These are phyloP conservation scores for Ganoderma lucidum DNA, from an alignment of 1,284 basidiomycete species.

Conservation along the genomic window DNA sequence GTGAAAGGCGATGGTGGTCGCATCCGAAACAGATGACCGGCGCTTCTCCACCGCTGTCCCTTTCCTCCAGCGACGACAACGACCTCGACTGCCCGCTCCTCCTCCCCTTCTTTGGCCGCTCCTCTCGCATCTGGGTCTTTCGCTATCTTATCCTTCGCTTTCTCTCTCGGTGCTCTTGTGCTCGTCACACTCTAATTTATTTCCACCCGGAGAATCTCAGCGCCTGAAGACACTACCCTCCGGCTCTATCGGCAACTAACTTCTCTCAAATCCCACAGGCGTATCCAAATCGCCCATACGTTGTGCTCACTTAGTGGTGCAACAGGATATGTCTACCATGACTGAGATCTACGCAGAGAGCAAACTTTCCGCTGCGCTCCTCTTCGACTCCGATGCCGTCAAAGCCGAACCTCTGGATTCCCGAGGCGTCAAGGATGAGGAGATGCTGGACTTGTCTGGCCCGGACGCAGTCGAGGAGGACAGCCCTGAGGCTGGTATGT, in stretches of 20 bases:
- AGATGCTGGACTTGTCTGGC: constrained; percentile 21
- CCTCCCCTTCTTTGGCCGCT: constrained; percentile 8
- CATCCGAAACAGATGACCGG: not conserved
- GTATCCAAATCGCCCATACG: not conserved
- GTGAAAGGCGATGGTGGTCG: constrained; percentile 1
- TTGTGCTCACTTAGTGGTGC: not conserved
- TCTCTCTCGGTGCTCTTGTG: not conserved
- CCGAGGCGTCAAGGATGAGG: constrained; percentile 28
- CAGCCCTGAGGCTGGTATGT: constrained; percentile 39
- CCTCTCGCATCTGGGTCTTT: constrained; percentile 1
- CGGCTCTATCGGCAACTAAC: constrained; percentile 10
- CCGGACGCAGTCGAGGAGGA: constrained; percentile 27
- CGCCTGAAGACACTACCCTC: not conserved
- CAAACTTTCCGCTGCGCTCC: constrained; percentile 24
- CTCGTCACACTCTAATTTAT: constrained; percentile 20
- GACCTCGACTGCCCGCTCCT: constrained; percentile 13
- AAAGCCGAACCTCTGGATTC: constrained; percentile 26
- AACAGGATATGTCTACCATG: constrained; percentile 28
- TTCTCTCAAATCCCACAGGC: constrained; percentile 20
- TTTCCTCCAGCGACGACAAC: constrained; percentile 14
- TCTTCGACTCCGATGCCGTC: constrained; percentile 28
- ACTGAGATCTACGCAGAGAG: constrained; percentile 23
- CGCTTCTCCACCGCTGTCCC: constrained; percentile 12
- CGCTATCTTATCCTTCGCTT: constrained; percentile 4
- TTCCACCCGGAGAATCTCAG: constrained; percentile 5